Evolutionary conservation across 164 flowering plant species (phyloP), one percentile per base, ranked within the genome.

Genomic region (Sextonia rubra): DNA sequence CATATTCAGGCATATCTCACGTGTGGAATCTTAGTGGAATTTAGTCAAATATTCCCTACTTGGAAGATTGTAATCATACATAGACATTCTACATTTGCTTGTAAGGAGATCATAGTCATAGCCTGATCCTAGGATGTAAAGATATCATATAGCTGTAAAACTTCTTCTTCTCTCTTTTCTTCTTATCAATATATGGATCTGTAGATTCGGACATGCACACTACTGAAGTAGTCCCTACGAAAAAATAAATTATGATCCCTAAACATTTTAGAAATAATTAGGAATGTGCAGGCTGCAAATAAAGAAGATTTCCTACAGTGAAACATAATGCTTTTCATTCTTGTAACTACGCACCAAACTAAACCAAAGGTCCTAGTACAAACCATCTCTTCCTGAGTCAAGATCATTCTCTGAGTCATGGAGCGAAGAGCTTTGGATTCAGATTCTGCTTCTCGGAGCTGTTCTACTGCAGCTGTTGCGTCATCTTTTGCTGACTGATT

Each of bases 371-470:
- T 17, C 14, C 30, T 52, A n/a, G 24, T 29, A 76, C 85, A 73
- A 56, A 96, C 99, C 99, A 92, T 92, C 84, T 95, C 99, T 82
- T 93, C 98, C 76, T 93, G 94, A 49, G 97, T 89, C 81, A 96
- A 85, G 78, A 92, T 81, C 99, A 93, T 92, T 81, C 98, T 89
- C 74, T 92, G 97, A 47, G 97, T 93, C 97, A 92, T 92, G 66
- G 85, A 74, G 64, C 89, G 90, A 68, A 96, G 92, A 77, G 96
- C 79, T 81, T 93, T 96, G 65, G 92, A 85, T 79, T 96, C 99
- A 83, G 94, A 83, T 80, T 93, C 97, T 74, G 96, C 97, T 78
- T 92, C 97, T 47, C 66, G 86, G 44, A 89, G 83, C 81, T 88
- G 93, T 79, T 89, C 97, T 47, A 74, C 68, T 48, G 90, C 86